Evolutionary conservation across 23 red algal genomes (phyloP), one percentile per base, ranked within the genome.

Genomic region (Gracilaria gracilis): DNA sequence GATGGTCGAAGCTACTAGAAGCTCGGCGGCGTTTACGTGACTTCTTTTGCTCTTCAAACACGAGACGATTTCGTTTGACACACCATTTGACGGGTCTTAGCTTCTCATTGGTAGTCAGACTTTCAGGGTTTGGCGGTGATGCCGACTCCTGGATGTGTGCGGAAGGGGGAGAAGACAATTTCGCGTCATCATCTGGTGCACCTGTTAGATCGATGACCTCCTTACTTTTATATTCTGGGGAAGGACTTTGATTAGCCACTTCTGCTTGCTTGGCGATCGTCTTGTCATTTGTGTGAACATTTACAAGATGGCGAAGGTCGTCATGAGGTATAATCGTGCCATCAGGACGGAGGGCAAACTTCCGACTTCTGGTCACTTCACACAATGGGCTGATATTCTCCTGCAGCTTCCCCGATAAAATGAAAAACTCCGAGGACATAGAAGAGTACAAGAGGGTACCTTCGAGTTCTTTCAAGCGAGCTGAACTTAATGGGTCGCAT

Each of bases 331-430:
- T 42, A 23, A 90, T 21, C 13, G 87, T 90, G 16, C 89, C 89
- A 57, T 83, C 65, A 14, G 75, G 62, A 74, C 72, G 80, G 19
- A 92, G 64, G 3, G 59, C 15, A 84, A 92, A 92, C 69, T 76
- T 92, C 29, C 69, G 73, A 42, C 57, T 59, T 28, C 89, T 38
- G 21, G 49, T 83, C 25, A 83, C 19, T 50, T 70, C n/a, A 35
- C 57, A 74, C 64, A 92, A 29, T 11, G 89, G 89, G 81, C 61
- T 83, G 40, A 75, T 57, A 38, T 57, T 64, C 7, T 84, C 54
- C 0, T 84, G 79, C 54, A 92, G 62, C 35, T 53, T 53, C 19
- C 79, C 89, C 46, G 61, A 84, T 17, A 92, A 54, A 44, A 83
- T 32, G 21, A 51, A 73, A 57, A 71, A 82, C 44, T 84, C 80